Base-by-base conservation (phyloP, 176 grass and related monocot species). In the Phoenix dactylifera region DNA sequence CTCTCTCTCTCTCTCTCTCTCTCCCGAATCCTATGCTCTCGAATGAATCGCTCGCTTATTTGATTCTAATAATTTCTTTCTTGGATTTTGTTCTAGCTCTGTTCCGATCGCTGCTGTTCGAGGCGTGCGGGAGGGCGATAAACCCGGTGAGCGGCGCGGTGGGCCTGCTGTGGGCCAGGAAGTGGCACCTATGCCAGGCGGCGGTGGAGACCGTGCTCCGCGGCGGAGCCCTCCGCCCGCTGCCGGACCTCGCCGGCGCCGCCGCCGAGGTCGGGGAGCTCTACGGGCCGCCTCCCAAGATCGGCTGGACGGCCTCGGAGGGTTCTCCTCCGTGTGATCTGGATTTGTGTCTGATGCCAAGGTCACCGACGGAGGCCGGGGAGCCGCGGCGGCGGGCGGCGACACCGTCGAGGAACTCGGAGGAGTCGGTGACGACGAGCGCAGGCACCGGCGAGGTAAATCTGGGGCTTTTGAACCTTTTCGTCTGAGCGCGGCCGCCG, bases 161-260 rank as follows among this genome's bases (percentile, higher is more conserved):
- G 64, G 85, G 89, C 4, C 76, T 97, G 16, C 86, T 92, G 75
- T 88, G 81, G 84, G 78, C 70, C 2, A 79, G 87, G 25, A 82
- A 87, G 63, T 98, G 93, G 93, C 75, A 92, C 70, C 62, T 92
- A 19, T 98, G 87, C 72, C 83, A 91, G 83, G 78, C 72, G 10
- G 87, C 87, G 18, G 93, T 83, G 32, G 72, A 76, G 3, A 69
- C 84, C 26, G 75, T 97, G 26, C 82, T 97, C 49, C 62, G 72
- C 19, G 83, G 92, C 58, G 69, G 85, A 4, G 69, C 77, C 5
- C 64, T 97, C 20, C 78, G 53, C 10, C 62, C 78, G 22, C 58
- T 82, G 60, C 73, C 76, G 53, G 28, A 82, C 26, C 15, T 72
- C 58, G 77, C 50, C 79, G 7, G 5, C 6, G 5, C 54, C 52